Conservation (phyloP, 495 filamentous ascomycete species). For the Penicillium tannophilum region DNA sequence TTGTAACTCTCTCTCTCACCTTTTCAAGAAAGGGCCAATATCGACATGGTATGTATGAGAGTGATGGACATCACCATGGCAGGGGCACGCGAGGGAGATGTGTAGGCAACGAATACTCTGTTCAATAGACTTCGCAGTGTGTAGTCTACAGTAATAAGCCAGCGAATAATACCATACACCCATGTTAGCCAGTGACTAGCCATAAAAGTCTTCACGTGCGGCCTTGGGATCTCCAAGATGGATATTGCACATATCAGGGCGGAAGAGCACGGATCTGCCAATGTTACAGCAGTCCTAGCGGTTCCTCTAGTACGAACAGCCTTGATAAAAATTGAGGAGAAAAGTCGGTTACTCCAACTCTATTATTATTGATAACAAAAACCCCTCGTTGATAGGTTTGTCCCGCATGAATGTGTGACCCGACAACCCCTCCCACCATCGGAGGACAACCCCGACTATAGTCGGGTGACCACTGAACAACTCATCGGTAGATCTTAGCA, state of each 20-base stretch:
- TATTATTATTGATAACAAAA: background rate
- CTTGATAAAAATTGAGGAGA: background rate
- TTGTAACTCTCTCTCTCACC: too few species aligned
- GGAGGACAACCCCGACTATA: slow-evolving; percentile 21
- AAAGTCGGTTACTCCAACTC: background rate
- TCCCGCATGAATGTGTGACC: background rate
- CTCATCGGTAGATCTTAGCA: slow-evolving; percentile 6
- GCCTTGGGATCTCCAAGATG: background rate
- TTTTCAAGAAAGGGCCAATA: too few species aligned
- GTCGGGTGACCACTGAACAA: slow-evolving; percentile 15
- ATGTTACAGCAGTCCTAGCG: background rate
- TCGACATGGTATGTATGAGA: too few species aligned
- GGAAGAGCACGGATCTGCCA: background rate
- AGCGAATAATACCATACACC: too few species aligned
- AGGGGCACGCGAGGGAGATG: too few species aligned
- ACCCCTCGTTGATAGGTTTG: slow-evolving; percentile 12
- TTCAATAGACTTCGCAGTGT: too few species aligned
- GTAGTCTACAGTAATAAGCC: too few species aligned
- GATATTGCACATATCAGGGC: background rate
- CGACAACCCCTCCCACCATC: slow-evolving; percentile 22
- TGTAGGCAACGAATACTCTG: too few species aligned
- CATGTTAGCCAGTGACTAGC: background rate
- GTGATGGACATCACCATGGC: too few species aligned
- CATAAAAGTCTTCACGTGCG: too few species aligned
- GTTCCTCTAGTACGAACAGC: background rate